Base-by-base conservation (phyloP, 352 stramenopile genomes). In the Pythium insidiosum region DNA sequence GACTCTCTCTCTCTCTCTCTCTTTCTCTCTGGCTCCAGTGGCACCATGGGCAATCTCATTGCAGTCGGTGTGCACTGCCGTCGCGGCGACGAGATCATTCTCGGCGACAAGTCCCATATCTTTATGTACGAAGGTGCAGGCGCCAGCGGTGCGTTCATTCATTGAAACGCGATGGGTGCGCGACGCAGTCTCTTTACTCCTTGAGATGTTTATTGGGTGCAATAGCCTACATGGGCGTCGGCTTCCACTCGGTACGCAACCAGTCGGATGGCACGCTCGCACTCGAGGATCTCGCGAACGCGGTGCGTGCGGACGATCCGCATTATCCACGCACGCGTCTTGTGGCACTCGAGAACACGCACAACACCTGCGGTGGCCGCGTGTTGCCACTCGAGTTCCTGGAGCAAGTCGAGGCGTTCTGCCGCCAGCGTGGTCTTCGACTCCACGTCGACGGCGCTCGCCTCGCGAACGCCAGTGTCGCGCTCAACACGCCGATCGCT, bases 31-130 rank as follows among this genome's bases (percentile, higher is more conserved):
- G 9, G 52, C 2, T 31, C 36, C 36, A 93, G 80, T 12, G 95
- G 95, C 11, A 99, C 96, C 18, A 99, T 99, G 96, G 84, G 72
- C 26, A 99, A 99, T 72, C 65, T 99, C 21, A 95, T 97, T 30
- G 91, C 93, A 12, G 73, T 99, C 5, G 78, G 96, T 31, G 66
- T 71, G 29, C 95, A 99, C 68, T 98, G 95, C 68, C 61, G 90
- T 43, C 86, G 87, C 35, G 86, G 78, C 2, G 76, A 94, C 52
- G 88, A 97, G 66, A 86, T 98, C 56, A 97, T 99, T 50, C 71
- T 97, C 38, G 96, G 96, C 21, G 67, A 92, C 47, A 78, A 94
- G 56, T 88, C 90, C 24, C 96, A 99, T 62, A 97, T 99, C 39
- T 97, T 96, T 68, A 63, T 97, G 35, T 99, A 98, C 61, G 96